phyloP scores from a whole-genome alignment of 768 basidiomycete species.

The Podaxis pistillaris region DNA sequence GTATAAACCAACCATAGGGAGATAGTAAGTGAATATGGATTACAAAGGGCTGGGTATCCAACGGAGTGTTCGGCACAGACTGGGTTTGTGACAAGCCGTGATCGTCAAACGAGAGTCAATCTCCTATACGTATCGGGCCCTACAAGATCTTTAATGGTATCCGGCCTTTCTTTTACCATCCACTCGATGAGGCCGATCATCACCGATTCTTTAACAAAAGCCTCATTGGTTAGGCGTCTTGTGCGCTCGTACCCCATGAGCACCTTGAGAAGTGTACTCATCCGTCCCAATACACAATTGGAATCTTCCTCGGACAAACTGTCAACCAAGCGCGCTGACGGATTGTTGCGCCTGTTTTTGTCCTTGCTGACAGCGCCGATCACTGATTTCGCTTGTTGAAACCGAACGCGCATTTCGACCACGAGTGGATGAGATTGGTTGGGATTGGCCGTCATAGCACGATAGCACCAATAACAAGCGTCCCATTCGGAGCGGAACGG shows the following conservation, averaged over 20 bases:
- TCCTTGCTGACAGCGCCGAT: background rate
- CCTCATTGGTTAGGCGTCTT: background rate
- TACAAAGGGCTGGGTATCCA: too few relatives aligned
- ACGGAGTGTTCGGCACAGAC: too few relatives aligned
- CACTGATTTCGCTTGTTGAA: background rate
- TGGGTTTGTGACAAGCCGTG: background rate
- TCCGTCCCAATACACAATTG: background rate
- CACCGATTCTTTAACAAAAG: background rate
- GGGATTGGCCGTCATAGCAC: background rate
- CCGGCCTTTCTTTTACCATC: background rate
- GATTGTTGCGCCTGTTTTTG: background rate
- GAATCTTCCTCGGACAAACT: constrained; percentile 4
- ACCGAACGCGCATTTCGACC: background rate
- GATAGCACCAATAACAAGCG: constrained; percentile 1
- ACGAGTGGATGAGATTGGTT: constrained; percentile 5
- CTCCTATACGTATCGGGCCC: background rate
- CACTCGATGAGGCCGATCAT: constrained; percentile 4
- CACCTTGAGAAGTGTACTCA: background rate
- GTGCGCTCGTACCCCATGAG: background rate
- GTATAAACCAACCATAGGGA: too few relatives aligned
- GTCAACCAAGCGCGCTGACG: background rate
- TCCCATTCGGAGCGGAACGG: constrained; percentile 6
- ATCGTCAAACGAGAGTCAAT: background rate
- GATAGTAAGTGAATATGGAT: too few relatives aligned
- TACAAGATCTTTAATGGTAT: background rate